Conservation (phyloP, 495 filamentous ascomycete genomes). For the Penicillium waksmanii region DNA sequence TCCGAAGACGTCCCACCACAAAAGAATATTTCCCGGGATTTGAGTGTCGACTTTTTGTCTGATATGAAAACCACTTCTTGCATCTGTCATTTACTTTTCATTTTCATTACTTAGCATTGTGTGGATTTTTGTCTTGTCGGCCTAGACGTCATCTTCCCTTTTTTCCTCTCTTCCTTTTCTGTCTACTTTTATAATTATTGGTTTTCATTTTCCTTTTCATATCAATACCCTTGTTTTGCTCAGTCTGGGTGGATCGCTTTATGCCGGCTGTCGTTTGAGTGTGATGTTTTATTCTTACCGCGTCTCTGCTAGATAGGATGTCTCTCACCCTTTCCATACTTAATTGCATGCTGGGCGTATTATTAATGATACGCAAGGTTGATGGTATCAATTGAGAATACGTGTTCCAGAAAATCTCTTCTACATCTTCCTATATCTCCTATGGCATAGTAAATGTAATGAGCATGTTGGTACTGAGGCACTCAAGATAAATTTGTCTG, state of each 20-base stretch:
- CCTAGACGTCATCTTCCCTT: slow-evolving; percentile 2
- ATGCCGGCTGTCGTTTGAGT: not conserved
- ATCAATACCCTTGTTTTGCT: slow-evolving; percentile 24
- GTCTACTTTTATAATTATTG: not conserved
- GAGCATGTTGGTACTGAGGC: too few species aligned
- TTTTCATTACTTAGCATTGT: slow-evolving; percentile 14
- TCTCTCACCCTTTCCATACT: slow-evolving; percentile 16
- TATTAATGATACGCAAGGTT: slow-evolving; percentile 16
- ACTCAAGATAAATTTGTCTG: too few species aligned
- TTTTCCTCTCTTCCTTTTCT: slow-evolving; percentile 18
- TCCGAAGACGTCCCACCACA: not conserved
- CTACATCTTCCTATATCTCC: not conserved
- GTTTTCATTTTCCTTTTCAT: slow-evolving; percentile 12
- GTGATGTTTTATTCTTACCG: slow-evolving; percentile 8
- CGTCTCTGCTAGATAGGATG: not conserved
- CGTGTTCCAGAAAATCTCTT: not conserved
- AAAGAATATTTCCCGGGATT: not conserved
- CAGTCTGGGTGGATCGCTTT: slow-evolving; percentile 12
- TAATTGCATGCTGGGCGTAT: slow-evolving; percentile 22
- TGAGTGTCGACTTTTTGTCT: not conserved
- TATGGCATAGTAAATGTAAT: not conserved
- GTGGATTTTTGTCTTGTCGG: slow-evolving; percentile 14
- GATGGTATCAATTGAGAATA: not conserved
- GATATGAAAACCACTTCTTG: slow-evolving; percentile 11
- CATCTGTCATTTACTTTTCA: slow-evolving; percentile 13